phyloP scores from a whole-genome alignment of 345 rosid species.

The Eucalyptus cladocalyx region DNA sequence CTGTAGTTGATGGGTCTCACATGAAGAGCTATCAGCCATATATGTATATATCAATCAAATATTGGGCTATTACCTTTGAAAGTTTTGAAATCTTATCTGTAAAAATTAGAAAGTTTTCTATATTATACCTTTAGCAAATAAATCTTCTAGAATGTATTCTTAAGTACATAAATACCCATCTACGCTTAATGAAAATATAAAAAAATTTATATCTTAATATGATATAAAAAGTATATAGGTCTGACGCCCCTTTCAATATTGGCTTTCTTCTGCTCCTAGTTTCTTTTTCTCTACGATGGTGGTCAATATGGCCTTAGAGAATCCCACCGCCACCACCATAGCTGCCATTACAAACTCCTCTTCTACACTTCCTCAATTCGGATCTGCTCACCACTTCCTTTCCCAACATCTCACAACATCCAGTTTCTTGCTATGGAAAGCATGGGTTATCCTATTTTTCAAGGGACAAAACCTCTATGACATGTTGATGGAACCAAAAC shows the following conservation, averaged over 20 bases:
- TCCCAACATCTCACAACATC: not conserved
- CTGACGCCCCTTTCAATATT: fast-evolving
- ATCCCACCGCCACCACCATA: fast-evolving
- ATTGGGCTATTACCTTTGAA: not conserved
- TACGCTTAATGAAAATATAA: not conserved
- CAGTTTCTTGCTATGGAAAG: not conserved
- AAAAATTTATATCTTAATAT: not conserved
- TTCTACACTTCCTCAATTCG: not conserved
- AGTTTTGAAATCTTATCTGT: not conserved
- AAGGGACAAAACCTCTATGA: not conserved
- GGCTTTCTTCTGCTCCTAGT: not conserved
- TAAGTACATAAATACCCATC: not conserved
- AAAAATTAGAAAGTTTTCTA: not conserved
- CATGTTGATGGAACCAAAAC: not conserved
- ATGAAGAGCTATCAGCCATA: not conserved
- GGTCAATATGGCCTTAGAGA: not conserved
- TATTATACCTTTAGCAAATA: not conserved
- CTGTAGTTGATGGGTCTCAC: not conserved
- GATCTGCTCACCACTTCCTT: not conserved
- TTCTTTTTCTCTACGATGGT: not conserved
- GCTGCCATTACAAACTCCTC: not conserved
- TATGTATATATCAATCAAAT: not conserved
- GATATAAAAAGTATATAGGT: fast-evolving
- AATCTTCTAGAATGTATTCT: not conserved
- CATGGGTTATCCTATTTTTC: not conserved